Evolutionary conservation across 805 yeast genomes (phyloP), one percentile per base, ranked within the genome.

Genomic region (Candida nemodendra): DNA sequence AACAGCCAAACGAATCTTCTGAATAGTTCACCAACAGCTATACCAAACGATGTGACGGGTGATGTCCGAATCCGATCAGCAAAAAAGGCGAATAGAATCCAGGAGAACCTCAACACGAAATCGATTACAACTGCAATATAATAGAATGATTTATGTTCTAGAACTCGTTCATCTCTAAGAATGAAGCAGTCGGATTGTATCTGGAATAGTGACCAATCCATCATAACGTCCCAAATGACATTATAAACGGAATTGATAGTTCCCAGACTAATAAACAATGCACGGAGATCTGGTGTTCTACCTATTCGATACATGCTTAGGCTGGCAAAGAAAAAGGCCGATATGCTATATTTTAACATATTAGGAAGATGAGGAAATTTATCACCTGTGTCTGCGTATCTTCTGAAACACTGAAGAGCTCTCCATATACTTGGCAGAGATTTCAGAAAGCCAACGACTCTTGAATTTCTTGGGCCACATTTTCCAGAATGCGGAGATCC

Each of bases 281-380:
- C 76, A 39, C 80, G 68, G 41, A 69, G 59, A 11, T 53, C 47
- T 14, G 59, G 48, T 12, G 63, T 59, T 0, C 62, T 51, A 27
- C 78, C 68, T 34, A 87, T 83, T 46, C 98, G 76, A 58, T 86
- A 89, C 12, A 82, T 63, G 64, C 95, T 84, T 49, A 91, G 68
- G 8, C 80, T 65, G 48, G 78, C 75, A 59, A 84, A 80, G 59
- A 84, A 87, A 16, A 74, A 50, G 2, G 84, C 73, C 2, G 89
- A 74, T 27, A 84, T 62, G 1, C 72, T 52, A 58, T 90, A 91
- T 60, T 91, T 91, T 19, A 69, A 52, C 69, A 86, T 86, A 53
- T 91, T 91, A 4, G 95, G 89, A 39, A 91, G 62, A 69, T 91
- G 99, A 0, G 99, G 99, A 57, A 93, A 93, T 84, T 87, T 81